These are phyloP conservation scores for Mycena sp. DNA, from an alignment of 1,284 basidiomycete genomes.

Conservation along the genomic window DNA sequence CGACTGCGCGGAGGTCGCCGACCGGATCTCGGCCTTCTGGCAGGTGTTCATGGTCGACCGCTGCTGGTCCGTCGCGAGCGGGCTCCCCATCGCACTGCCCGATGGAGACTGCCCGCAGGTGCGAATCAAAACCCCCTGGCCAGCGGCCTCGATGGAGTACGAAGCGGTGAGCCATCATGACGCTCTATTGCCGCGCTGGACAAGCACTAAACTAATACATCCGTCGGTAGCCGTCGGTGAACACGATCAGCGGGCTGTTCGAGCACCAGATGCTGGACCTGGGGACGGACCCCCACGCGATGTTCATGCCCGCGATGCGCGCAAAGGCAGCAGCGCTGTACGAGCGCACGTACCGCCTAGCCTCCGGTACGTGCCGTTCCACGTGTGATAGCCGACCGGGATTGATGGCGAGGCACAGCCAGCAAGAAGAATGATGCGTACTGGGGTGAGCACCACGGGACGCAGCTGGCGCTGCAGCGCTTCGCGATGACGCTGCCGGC, in stretches of 20 bases:
- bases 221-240: slow-evolving; percentile 19
- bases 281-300: slow-evolving; percentile 25
- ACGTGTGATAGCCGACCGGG: background rate
- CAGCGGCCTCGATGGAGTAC: slow-evolving; percentile 41
- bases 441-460: slow-evolving; percentile 49
- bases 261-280: slow-evolving; percentile 34
- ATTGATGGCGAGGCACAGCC: slow-evolving; percentile 29
- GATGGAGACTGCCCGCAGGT: slow-evolving; percentile 59
- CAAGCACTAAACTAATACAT: slow-evolving; percentile 5
- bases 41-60: slow-evolving; percentile 68
- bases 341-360: slow-evolving; percentile 58
- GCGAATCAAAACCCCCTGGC: slow-evolving; percentile 63
- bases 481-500: slow-evolving; percentile 53
- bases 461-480: slow-evolving; percentile 54
- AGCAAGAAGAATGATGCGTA: slow-evolving; percentile 42
- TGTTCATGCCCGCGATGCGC: slow-evolving; percentile 48
- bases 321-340: slow-evolving; percentile 60
- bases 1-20: slow-evolving; percentile 52
- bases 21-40: slow-evolving; percentile 66
- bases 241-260: slow-evolving; percentile 36
- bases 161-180: slow-evolving; percentile 27
- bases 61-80: slow-evolving; percentile 64
- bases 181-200: background rate
- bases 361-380: slow-evolving; percentile 46
- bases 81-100: slow-evolving; percentile 60